A percentile compares a stretch with the other conserved stretches of the same genome.
phyloP scores from a whole-genome alignment of 441 rosid genomes.

The Adansonia gregorii region DNA sequence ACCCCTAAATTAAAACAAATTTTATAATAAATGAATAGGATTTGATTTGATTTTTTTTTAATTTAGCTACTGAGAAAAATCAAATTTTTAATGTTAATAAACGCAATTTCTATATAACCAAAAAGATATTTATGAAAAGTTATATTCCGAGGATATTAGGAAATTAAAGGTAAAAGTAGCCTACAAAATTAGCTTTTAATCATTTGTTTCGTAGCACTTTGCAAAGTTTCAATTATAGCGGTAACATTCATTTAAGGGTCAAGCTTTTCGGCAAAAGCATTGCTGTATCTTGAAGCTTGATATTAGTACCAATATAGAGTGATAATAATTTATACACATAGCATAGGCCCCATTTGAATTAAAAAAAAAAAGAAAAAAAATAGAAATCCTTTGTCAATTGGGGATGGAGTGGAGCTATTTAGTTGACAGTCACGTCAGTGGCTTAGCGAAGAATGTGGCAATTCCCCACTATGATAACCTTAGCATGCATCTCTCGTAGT shows the following conservation, averaged over 20 bases:
- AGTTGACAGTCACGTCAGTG: neutral
- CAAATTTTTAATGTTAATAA: neutral
- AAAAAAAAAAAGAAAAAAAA: neutral
- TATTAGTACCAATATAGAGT: neutral
- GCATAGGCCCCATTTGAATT: neutral
- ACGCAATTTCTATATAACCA: neutral
- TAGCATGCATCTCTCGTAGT: neutral
- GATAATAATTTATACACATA: neutral
- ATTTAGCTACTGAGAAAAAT: neutral
- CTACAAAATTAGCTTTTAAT: neutral
- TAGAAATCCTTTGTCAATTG: neutral
- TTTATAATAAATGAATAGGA: neutral
- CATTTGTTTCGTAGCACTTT: neutral
- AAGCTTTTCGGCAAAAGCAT: conserved; percentile 10
- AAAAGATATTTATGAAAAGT: neutral
- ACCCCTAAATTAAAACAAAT: neutral
- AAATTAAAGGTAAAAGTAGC: neutral
- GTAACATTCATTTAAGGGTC: neutral
- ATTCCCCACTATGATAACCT: neutral
- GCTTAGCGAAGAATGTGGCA: neutral
- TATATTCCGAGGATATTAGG: neutral
- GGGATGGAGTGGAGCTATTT: neutral
- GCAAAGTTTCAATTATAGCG: neutral
- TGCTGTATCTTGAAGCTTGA: conserved; percentile 10
- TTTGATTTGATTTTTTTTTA: neutral